Percentiles rank a stretch among this genome's conserved stretches.
Conservation (phyloP, 106 monocot species). For the Triglochin maritima region DNA sequence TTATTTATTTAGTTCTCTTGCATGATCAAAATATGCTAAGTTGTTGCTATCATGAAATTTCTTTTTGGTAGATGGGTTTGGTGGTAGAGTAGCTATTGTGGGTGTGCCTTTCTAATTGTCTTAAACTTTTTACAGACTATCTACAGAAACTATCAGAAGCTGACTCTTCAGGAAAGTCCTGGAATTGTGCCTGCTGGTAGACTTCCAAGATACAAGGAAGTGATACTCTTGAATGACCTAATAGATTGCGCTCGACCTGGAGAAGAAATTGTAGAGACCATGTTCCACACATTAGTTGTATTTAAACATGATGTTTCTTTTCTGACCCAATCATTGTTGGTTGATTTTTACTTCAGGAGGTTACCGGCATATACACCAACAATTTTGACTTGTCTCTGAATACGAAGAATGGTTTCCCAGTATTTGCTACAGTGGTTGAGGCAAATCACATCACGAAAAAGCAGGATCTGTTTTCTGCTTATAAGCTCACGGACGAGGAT, state of each 20-base stretch:
- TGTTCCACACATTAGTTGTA: background rate
- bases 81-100: background rate
- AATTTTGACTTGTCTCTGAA: slow-evolving; percentile 97
- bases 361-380: slow-evolving; percentile 99
- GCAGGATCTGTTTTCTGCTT: slow-evolving; percentile 91
- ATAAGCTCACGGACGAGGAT: slow-evolving; percentile 97
- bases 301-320: background rate
- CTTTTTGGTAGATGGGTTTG: background rate
- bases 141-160: slow-evolving; percentile 98
- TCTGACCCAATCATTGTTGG: background rate
- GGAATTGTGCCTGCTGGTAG: slow-evolving; percentile 98
- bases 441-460: slow-evolving; percentile 94
- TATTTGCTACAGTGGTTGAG: slow-evolving; percentile 93
- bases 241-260: slow-evolving; percentile 99
- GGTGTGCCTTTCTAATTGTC: background rate
- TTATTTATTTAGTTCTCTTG: background rate
- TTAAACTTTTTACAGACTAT: slow-evolving; percentile 49
- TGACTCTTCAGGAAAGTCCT: slow-evolving; percentile 98
- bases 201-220: slow-evolving; percentile 98
- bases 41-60: background rate
- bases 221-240: slow-evolving; percentile 95
- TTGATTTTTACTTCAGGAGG: slow-evolving; percentile 40
- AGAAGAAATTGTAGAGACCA: slow-evolving; percentile 79
- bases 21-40: background rate
- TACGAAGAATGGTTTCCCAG: slow-evolving; percentile 98